Evolutionary conservation across 805 yeast species (phyloP), one percentile per base, ranked within the genome.

Genomic region (Saccharomycopsis sp.): DNA sequence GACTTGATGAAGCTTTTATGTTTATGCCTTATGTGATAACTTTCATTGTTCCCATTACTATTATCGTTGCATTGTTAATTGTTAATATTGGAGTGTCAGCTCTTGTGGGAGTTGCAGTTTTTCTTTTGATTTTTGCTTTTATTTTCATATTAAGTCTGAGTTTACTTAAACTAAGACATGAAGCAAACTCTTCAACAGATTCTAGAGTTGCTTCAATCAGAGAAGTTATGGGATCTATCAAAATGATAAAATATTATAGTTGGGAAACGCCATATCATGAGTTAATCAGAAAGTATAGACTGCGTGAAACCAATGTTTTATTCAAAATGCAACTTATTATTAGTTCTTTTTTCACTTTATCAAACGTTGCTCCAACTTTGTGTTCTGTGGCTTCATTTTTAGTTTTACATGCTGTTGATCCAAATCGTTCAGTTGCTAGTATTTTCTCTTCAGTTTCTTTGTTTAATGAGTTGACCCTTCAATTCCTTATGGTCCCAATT

Each of bases 261-360:
- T 85, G 95, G 95, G 95, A 85, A 59, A 67, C 66, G 20, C 83
- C 94, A 1, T 85, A 82, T 56, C 64, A 66, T 40, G 56, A 65
- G 9, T 55, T 69, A 34, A 69, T 84, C 32, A 50, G 72, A 5
- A 63, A 64, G 3, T 61, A 72, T 29, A 67, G 95, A 53, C 50
- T 50, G 1, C 56, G 62, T 21, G 95, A 84, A 58, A 73, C 79
- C 70, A 48, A 51, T 9, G 60, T 66, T 39, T 64, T 84, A 48
- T 66, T 72, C 51, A 62, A 58, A 36, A 70, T 81, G 64, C 85
- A 80, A 52, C 60, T 74, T 30, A 54, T 73, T 25, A 71, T 88
- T 55, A 80, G 74, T 49, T 51, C 69, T 33, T 35, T 60, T 20
- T 62, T 70, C n/a, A 73, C 81, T 3, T 53, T 67, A 41, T 71